Conservation (phyloP, 2,329 filamentous ascomycete genomes). For the Pseudogymnoascus sp. region DNA sequence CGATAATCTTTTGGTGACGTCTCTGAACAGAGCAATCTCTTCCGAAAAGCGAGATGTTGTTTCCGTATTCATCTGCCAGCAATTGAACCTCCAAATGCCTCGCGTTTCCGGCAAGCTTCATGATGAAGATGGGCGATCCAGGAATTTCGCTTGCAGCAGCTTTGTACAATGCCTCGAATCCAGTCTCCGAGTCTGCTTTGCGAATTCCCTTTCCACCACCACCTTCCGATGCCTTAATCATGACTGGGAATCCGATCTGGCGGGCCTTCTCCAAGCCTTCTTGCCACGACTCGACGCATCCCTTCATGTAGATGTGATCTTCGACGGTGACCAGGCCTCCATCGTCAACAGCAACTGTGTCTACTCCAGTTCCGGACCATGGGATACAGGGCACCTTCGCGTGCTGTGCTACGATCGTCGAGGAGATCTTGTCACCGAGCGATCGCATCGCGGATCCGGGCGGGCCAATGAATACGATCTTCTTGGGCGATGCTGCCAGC, state of each 20-base stretch:
- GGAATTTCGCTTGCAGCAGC: constrained; percentile 96
- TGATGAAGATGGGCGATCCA: constrained; percentile 98
- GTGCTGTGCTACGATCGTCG: constrained; percentile 97
- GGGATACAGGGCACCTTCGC: constrained; percentile 94
- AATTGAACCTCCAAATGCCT: constrained; percentile 96
- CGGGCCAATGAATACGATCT: constrained; percentile 98
- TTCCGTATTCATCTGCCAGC: constrained; percentile 96
- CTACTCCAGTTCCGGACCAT: constrained; percentile 95
- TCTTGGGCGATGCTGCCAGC: constrained; percentile 89
- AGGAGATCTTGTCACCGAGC: constrained; percentile 98
- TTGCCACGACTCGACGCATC: constrained; percentile 81
- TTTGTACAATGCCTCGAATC: constrained; percentile 83
- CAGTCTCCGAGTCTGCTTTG: constrained; percentile 78
- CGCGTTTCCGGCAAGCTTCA: constrained; percentile 97
- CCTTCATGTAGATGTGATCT: constrained; percentile 77
- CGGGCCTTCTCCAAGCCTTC: constrained; percentile 81
- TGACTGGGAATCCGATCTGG: constrained; percentile 95
- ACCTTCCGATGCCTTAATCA: constrained; percentile 99
- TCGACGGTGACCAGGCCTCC: constrained; percentile 86
- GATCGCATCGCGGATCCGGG: constrained; percentile 98
- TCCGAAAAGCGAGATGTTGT: constrained; percentile 98
- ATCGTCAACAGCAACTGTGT: constrained; percentile 68
- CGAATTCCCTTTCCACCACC: constrained; percentile 99
- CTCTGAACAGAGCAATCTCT: constrained; percentile 98
- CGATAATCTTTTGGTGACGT: constrained; percentile 98